Evolutionary conservation across 768 basidiomycete genomes (phyloP).

Genomic region (Russula abietina): DNA sequence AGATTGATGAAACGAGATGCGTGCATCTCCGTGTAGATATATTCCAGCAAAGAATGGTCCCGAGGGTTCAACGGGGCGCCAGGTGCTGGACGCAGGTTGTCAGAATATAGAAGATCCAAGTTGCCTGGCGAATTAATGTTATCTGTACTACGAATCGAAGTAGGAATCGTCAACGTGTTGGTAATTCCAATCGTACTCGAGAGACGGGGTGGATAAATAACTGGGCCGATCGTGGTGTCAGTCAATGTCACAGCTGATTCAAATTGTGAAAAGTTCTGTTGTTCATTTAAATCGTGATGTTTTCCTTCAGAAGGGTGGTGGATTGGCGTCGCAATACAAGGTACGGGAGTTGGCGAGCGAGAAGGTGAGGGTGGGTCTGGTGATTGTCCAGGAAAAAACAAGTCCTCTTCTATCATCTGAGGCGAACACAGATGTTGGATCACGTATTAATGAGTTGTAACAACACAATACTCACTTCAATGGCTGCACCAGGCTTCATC

Average conservation of each 20-base stretch:
- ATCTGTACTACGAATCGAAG: constrained; percentile 9
- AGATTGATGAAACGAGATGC: constrained; percentile 62
- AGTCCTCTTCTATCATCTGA: constrained; percentile 68
- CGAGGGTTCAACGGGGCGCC: constrained; percentile 43
- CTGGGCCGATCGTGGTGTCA: background rate
- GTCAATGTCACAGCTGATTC: background rate
- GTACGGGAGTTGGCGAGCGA: constrained; percentile 18
- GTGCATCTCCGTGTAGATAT: constrained; percentile 64
- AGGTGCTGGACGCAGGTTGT: constrained; percentile 2
- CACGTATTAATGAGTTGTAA: background rate
- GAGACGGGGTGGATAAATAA: background rate
- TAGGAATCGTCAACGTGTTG: constrained; percentile 4
- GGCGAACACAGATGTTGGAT: background rate
- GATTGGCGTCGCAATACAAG: background rate
- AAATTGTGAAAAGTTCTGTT: background rate
- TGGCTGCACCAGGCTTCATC: constrained; percentile 67
- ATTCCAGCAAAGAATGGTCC: constrained; percentile 59
- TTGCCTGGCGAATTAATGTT: background rate
- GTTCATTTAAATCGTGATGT: background rate
- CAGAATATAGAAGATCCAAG: background rate
- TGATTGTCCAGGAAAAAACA: constrained; percentile 59
- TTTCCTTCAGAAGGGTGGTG: constrained; percentile 2
- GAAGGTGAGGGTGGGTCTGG: constrained; percentile 29
- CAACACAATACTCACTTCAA: constrained; percentile 44
- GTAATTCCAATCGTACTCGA: background rate